A percentile compares a stretch with the other conserved stretches of the same genome.
phyloP scores from a whole-genome alignment of 1,284 basidiomycete genomes.

The Ganoderma lucidum region DNA sequence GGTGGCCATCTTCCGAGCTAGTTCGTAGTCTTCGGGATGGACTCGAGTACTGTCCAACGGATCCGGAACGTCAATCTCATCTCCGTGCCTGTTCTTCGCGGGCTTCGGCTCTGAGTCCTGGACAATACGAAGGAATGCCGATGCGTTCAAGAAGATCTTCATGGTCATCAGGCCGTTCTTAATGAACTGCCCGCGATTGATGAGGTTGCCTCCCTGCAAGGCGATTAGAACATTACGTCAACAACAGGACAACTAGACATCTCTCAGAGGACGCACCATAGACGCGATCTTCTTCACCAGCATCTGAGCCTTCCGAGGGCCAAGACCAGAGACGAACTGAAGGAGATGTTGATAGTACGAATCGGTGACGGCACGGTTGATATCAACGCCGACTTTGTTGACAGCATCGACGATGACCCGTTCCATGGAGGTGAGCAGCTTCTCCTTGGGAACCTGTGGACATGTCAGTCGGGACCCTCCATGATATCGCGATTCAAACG shows the following conservation, averaged over 20 bases:
- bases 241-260: constrained; percentile 7
- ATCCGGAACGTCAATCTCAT: constrained; percentile 78
- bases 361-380: constrained; percentile 91
- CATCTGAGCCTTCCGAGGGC: constrained; percentile 92
- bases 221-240: constrained; percentile 26
- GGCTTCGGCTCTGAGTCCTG: constrained; percentile 66
- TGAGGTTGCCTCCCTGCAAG: constrained; percentile 79
- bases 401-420: constrained; percentile 89
- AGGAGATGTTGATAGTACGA: constrained; percentile 89
- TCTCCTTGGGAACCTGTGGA: constrained; percentile 82
- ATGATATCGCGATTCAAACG: constrained; percentile 38
- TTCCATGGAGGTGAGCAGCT: constrained; percentile 85
- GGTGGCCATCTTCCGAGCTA: constrained; percentile 98
- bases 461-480: constrained; percentile 27
- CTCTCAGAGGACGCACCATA: constrained; percentile 55
- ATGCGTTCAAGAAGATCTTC: constrained; percentile 90
- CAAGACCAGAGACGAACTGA: constrained; percentile 93
- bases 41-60: constrained; percentile 96
- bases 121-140: constrained; percentile 89
- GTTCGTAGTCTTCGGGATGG: constrained; percentile 97
- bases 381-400: constrained; percentile 94
- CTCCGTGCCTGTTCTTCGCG: constrained; percentile 72
- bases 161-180: constrained; percentile 82
- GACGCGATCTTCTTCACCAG: constrained; percentile 85
- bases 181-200: constrained; percentile 88